phyloP scores from a whole-genome alignment of 257 asterid genomes.

The Haberlea rhodopensis region DNA sequence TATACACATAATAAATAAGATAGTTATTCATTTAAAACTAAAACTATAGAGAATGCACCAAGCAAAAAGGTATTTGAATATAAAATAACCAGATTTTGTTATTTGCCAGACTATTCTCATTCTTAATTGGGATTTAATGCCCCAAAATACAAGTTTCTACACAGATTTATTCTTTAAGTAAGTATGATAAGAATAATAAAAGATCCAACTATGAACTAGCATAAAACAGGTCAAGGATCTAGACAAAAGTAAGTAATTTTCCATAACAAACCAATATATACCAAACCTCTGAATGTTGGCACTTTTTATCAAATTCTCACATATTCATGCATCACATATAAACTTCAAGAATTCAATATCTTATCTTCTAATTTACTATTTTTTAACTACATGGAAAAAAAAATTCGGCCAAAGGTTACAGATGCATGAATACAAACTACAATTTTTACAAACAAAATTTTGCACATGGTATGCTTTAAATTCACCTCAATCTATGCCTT shows the following conservation, averaged over 20 bases:
- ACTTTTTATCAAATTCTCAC: not conserved
- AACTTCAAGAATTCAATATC: constrained; percentile 11
- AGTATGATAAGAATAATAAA: not conserved
- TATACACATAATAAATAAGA: too few species aligned
- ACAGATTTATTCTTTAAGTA: constrained; percentile 13
- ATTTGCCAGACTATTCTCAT: constrained; percentile 1
- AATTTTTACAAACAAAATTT: too few species aligned
- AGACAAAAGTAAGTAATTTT: too few species aligned
- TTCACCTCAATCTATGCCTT: not conserved
- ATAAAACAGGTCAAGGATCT: too few species aligned
- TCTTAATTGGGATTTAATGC: constrained; percentile 2
- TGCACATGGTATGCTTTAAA: not conserved
- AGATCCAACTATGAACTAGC: not conserved
- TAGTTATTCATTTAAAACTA: constrained; percentile 19
- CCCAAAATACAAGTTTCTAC: constrained; percentile 12
- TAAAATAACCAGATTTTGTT: not conserved
- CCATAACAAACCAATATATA: not conserved
- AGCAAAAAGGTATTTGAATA: not conserved
- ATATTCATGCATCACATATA: constrained; percentile 1
- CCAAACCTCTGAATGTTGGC: not conserved
- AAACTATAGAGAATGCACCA: not conserved
- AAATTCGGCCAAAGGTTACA: constrained; percentile 5
- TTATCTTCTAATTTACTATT: constrained; percentile 1
- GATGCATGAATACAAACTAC: not conserved
- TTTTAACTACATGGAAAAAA: constrained; percentile 1